Conservation (phyloP, 78 protist species). For the Reticulomyxa filosa region DNA sequence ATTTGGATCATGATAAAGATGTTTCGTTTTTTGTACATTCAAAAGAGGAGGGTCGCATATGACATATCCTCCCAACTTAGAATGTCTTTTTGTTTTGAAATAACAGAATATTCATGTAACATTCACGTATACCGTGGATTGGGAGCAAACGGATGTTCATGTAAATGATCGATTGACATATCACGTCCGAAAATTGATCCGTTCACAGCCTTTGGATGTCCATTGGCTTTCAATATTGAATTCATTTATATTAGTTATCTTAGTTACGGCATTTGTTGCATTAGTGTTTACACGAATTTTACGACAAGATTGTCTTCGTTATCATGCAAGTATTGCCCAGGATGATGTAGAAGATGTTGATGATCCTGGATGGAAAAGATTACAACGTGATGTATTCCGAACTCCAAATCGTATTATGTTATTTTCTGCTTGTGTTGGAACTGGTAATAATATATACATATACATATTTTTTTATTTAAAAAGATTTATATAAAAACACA, state of each 20-base stretch:
- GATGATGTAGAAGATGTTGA: background rate
- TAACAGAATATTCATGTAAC: conserved; percentile 14
- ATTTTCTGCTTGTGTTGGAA: conserved; percentile 51
- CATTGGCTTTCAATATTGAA: conserved; percentile 88
- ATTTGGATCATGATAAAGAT: too few relatives aligned
- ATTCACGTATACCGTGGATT: conserved; percentile 63
- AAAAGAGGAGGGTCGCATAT: too few relatives aligned
- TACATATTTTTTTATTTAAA: background rate
- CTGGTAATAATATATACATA: background rate
- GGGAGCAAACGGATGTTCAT: conserved; percentile 37
- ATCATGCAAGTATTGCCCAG: too few relatives aligned
- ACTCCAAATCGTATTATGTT: conserved; percentile 49
- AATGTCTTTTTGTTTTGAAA: conserved; percentile 11
- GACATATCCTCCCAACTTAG: too few relatives aligned
- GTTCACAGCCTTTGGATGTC: conserved; percentile 55
- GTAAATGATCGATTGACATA: conserved; percentile 21
- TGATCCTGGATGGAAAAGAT: conserved; percentile 96
- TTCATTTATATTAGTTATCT: conserved; percentile 58
- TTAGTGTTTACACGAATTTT: conserved; percentile 63
- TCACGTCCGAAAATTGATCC: conserved; percentile 13
- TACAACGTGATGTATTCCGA: conserved; percentile 91
- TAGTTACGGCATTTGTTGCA: conserved; percentile 64
- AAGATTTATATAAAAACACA: too few relatives aligned
- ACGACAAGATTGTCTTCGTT: conserved; percentile 61
- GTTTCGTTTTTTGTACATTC: too few relatives aligned